Percentiles rank a stretch among this genome's conserved stretches.
Evolutionary conservation across 257 asterid genomes (phyloP).

Genomic region (Solanum sparsipilum): DNA sequence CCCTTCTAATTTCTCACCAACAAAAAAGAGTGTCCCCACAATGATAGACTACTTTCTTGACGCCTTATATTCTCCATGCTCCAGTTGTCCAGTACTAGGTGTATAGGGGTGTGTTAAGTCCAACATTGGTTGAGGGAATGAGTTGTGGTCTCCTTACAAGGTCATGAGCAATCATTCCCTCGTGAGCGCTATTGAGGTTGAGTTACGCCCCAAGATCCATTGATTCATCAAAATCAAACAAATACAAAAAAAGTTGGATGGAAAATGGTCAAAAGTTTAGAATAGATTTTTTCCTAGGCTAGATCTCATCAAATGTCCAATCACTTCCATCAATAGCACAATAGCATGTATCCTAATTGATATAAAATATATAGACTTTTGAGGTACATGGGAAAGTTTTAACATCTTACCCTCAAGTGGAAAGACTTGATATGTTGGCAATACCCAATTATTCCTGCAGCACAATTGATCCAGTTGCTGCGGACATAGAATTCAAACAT

Average conservation of each 20-base stretch:
- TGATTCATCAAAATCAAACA: neutral
- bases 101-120: neutral
- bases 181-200: neutral
- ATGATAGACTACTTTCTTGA: neutral
- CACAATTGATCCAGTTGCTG: constrained; percentile 24
- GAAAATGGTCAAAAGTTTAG: neutral
- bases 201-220: neutral
- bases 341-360: neutral
- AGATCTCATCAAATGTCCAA: neutral
- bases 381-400: neutral
- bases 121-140: neutral
- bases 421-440: constrained; percentile 12
- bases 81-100: neutral
- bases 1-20: neutral
- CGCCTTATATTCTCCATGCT: neutral
- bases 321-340: neutral
- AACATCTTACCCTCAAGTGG: constrained; percentile 3
- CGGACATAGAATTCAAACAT: neutral
- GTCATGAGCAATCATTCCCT: neutral
- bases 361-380: neutral
- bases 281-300: neutral
- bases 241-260: neutral
- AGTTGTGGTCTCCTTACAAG: neutral
- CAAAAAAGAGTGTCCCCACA: neutral
- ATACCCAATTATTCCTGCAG: constrained; percentile 4